These are phyloP conservation scores for Cercospora canescens DNA, from an alignment of 2,329 filamentous ascomycete species.

Conservation along the genomic window DNA sequence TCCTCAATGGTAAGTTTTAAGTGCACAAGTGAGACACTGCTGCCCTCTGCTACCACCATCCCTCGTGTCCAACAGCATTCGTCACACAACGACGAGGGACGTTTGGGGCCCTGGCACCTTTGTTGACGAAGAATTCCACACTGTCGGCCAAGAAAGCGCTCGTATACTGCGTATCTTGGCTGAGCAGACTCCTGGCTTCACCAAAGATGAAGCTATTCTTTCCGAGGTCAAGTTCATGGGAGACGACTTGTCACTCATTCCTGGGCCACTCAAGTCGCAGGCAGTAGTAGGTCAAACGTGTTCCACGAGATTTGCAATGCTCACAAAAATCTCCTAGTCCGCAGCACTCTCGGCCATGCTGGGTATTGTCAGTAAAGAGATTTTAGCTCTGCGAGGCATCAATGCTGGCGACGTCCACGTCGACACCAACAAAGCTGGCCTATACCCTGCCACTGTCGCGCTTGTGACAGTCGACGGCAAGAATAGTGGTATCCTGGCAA, in stretches of 20 bases:
- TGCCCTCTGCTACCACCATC: too few species aligned
- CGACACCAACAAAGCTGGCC: conserved; percentile 49
- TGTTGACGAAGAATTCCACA: conserved; percentile 39
- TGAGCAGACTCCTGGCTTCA: conserved; percentile 43
- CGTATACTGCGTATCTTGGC: conserved; percentile 42
- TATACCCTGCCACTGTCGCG: conserved; percentile 48
- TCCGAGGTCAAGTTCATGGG: conserved; percentile 43
- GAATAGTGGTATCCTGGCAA: conserved; percentile 32
- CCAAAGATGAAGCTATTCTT: conserved; percentile 34
- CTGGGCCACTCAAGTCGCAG: conserved; percentile 46
- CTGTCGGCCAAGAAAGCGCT: conserved; percentile 40
- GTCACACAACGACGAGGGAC: too few species aligned
- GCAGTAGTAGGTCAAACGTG: too few species aligned
- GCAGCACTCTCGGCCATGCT: conserved; percentile 48
- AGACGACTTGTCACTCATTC: conserved; percentile 41
- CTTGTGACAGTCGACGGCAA: conserved; percentile 41
- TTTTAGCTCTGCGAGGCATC: conserved; percentile 34
- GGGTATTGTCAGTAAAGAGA: conserved; percentile 44
- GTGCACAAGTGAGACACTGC: too few species aligned
- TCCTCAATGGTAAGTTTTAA: too few species aligned
- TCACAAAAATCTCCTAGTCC: too few species aligned
- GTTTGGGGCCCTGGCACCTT: conserved; percentile 45
- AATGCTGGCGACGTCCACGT: conserved; percentile 38
- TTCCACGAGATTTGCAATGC: too few species aligned
- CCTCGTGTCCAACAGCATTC: too few species aligned